These are phyloP conservation scores for Aspergillus flavus DNA, from an alignment of 2,329 filamentous ascomycete genomes.

Conservation along the genomic window DNA sequence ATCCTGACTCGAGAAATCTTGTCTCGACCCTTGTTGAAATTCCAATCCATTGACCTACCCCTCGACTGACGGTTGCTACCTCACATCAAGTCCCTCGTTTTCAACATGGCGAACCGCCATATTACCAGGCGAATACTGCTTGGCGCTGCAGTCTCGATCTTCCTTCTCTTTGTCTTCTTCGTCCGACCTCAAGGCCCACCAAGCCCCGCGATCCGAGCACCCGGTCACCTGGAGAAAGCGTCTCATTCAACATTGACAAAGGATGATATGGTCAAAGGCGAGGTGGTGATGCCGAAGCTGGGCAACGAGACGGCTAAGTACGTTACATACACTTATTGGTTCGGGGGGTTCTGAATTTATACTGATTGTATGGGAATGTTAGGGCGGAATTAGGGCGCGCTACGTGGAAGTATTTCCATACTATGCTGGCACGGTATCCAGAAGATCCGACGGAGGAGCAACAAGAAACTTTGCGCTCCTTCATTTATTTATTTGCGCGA, in stretches of 20 bases:
- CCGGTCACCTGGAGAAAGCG: constrained; percentile 42
- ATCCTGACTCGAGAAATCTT: background rate
- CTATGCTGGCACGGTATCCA: constrained; percentile 67
- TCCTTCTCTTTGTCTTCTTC: constrained; percentile 42
- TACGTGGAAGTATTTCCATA: constrained; percentile 68
- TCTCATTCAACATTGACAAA: constrained; percentile 28
- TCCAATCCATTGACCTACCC: background rate
- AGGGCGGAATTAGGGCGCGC: constrained; percentile 66
- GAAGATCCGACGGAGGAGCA: constrained; percentile 64
- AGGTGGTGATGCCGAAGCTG: constrained; percentile 49
- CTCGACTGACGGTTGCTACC: background rate
- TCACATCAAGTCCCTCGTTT: background rate
- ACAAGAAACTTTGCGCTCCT: constrained; percentile 60
- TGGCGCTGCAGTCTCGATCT: constrained; percentile 34
- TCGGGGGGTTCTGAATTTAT: background rate
- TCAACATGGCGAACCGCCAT: constrained; percentile 40
- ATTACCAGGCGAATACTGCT: constrained; percentile 36
- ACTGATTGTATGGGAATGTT: constrained; percentile 10
- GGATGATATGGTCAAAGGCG: constrained; percentile 45
- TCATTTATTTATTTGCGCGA: constrained; percentile 65
- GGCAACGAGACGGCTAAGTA: constrained; percentile 54
- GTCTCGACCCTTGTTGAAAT: background rate
- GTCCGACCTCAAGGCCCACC: constrained; percentile 40
- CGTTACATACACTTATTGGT: constrained; percentile 9
- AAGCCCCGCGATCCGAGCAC: constrained; percentile 43